Conservation (phyloP, 306 rosid species). For the Leucaena leucocephala region DNA sequence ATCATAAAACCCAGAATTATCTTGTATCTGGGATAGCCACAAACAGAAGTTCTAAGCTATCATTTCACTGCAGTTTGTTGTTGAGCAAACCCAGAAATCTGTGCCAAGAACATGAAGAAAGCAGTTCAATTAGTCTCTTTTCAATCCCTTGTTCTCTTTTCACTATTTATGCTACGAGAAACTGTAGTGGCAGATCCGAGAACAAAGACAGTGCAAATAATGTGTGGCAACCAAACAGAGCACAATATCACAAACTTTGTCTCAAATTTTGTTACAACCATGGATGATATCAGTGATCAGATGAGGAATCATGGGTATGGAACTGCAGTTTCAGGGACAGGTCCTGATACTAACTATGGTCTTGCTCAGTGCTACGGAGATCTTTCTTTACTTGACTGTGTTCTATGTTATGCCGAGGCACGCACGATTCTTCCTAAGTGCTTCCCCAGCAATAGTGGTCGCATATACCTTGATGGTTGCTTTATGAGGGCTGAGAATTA, state of each 20-base stretch:
- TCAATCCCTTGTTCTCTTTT: slow-evolving; percentile 38
- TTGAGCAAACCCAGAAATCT: slow-evolving; percentile 22
- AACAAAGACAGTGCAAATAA: slow-evolving; percentile 49
- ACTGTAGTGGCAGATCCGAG: slow-evolving; percentile 69
- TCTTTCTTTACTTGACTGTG: slow-evolving; percentile 80
- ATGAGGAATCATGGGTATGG: slow-evolving; percentile 73
- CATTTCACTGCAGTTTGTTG: slow-evolving; percentile 24
- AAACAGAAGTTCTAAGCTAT: slow-evolving; percentile 20
- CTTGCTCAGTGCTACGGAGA: slow-evolving; percentile 95
- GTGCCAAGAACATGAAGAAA: slow-evolving; percentile 47
- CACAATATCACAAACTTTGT: slow-evolving; percentile 60
- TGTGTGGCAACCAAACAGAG: slow-evolving; percentile 59
- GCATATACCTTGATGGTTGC: slow-evolving; percentile 88
- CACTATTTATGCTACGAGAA: slow-evolving; percentile 38
- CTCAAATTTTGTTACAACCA: slow-evolving; percentile 73
- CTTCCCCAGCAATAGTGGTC: slow-evolving; percentile 68
- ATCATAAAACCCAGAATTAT: neutral
- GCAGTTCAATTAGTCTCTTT: slow-evolving; percentile 19
- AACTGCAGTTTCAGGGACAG: slow-evolving; percentile 64
- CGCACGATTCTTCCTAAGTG: slow-evolving; percentile 84
- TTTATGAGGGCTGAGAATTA: slow-evolving; percentile 90
- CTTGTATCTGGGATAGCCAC: neutral
- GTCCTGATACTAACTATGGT: slow-evolving; percentile 72
- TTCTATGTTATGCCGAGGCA: slow-evolving; percentile 80
- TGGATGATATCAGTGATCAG: slow-evolving; percentile 74